Evolutionary conservation across 2,329 filamentous ascomycete species (phyloP), one percentile per base, ranked within the genome.

Genomic region (Periconia sp.): DNA sequence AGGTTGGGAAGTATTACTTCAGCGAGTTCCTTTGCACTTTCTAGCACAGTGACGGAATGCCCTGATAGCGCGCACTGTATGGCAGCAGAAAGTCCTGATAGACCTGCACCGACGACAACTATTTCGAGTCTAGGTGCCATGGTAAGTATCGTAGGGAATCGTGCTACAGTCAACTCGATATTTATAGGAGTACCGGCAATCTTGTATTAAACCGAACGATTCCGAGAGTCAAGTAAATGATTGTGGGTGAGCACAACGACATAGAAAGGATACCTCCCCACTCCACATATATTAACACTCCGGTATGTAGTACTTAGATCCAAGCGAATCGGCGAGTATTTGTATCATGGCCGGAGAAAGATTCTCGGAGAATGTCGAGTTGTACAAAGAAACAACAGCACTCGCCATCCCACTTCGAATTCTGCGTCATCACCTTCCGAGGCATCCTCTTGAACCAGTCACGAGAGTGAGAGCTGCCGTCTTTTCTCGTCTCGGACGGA

Each of bases 51-150:
- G 2, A 79, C 72, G 14, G 62, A 58, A 41, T 73, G 72, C 1
- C 75, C 75, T 27, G 73, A 70, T 7, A 72, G 63, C 20, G 74
- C 71, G 31, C 75, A 71, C 54, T 76, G 73, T 49, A 79, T 77
- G 1, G 64, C 61, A 19, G 68, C 60, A 2, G 57, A 50, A 9
- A 70, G 58, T 2, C 67, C 66, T n/a, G 66, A 61, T 1, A 69
- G 56, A 11, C 80, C 80, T 0, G 77, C 79, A 2, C 80, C 80
- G n/a, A 82, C 62, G 13, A 82, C 63, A 14, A 77, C 47, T 13
- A 67, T 47, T 37, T 33, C 17, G 19, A 56, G 51, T n/a, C 42
- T 45, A 14, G 50, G 40, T 10, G 53, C 7, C 53, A 55, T 54
- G 35, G 37, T 20, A 31, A 33, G 31, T 8, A 33, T 33, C 31